Evolutionary conservation across 352 stramenopile genomes (phyloP), one percentile per base, ranked within the genome.

Genomic region (Phytophthora pseudosyringae): DNA sequence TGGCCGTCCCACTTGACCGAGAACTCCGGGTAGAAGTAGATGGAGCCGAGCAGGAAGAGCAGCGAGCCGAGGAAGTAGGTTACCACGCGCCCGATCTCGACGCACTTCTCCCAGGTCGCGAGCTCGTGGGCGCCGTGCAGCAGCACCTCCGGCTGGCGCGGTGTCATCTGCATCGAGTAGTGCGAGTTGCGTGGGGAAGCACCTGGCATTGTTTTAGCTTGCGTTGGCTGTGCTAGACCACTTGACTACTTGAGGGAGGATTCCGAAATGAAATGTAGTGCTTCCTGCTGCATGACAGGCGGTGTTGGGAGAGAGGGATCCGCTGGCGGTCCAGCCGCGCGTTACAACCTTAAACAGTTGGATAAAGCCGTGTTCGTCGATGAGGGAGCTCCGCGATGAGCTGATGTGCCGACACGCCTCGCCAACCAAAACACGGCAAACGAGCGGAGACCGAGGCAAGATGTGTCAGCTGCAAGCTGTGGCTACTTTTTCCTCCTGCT

Each of bases 11-110:
- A 89, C 32, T 86, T 49, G 45, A 76, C 76, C n/a, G 72, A 73
- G 67, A 82, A 89, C 56, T 91, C 76, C 18, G 86, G 86, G 69
- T 91, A 94, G 72, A 85, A 94, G 59, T 87, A 86, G 60, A 93
- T 86, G 56, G 86, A 94, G 59, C 86, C 86, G 35, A 84, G 25
- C 21, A 93, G 69, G 74, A 94, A 94, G 54, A 91, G 74, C 57
- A 86, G 16, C 25, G 82, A 90, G 49, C 86, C 83, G 31, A 87
- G 40, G 47, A 89, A 79, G 70, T 87, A 94, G 28, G 54, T 52
- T 15, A 78, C 44, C 31, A 87, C 75, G 49, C 82, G 81, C 31
- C 55, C 52, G 31, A 90, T 70, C 59, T 90, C 73, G 41, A 86
- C 75, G 33, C 70, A 67, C 50, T 88, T 85, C 48, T 87, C 78